Conservation (phyloP, 83 land plant genomes). For the Diphasiastrum complanatum region DNA sequence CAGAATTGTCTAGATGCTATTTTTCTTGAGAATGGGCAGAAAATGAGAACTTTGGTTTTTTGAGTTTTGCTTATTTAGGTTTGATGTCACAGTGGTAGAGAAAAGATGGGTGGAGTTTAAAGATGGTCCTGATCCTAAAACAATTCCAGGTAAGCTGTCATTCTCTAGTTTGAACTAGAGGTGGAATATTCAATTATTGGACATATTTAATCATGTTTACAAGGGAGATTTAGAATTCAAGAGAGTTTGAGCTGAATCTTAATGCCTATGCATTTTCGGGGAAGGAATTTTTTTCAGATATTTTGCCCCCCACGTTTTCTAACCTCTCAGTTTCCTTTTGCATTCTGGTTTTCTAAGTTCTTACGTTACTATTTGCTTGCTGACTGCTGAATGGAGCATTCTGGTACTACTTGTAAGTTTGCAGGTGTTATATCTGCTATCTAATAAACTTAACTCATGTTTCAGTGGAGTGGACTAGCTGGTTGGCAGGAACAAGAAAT, state of each 20-base stretch:
- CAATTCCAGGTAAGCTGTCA: constrained; percentile 19
- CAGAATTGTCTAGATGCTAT: too few relatives aligned
- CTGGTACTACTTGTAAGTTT: neutral
- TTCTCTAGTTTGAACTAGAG: too few relatives aligned
- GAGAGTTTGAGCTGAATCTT: too few relatives aligned
- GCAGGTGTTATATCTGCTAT: neutral
- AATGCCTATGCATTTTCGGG: too few relatives aligned
- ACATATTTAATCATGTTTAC: too few relatives aligned
- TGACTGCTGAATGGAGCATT: too few relatives aligned
- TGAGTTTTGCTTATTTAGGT: too few relatives aligned
- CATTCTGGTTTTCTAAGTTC: too few relatives aligned
- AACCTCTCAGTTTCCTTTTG: neutral
- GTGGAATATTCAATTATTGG: too few relatives aligned
- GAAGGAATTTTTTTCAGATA: neutral
- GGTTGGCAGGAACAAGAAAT: constrained; percentile 18
- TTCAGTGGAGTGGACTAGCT: constrained; percentile 29
- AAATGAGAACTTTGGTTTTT: neutral
- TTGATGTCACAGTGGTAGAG: constrained; percentile 4
- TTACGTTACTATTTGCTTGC: too few relatives aligned
- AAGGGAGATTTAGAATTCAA: too few relatives aligned
- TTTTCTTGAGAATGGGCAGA: neutral
- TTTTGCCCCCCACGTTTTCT: neutral
- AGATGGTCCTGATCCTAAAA: neutral
- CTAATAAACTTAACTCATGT: neutral
- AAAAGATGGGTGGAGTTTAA: constrained; percentile 21